These are phyloP conservation scores for Lojkania enalia DNA, from an alignment of 2,329 filamentous ascomycete genomes.

Conservation along the genomic window DNA sequence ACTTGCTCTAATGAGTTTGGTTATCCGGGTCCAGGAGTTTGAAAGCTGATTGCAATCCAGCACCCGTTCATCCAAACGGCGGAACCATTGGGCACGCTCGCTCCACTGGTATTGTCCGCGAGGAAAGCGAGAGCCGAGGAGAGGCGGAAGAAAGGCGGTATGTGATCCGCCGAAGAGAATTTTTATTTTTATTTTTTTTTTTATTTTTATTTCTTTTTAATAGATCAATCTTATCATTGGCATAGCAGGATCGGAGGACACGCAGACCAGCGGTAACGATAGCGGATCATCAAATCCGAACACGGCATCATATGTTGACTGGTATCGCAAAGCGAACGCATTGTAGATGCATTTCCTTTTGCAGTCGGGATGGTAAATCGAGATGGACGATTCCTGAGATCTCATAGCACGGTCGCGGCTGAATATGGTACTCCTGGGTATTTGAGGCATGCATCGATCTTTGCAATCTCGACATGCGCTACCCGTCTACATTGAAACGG, in stretches of 20 bases:
- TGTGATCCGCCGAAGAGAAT: constrained; percentile 32
- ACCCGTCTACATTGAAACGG: too few species aligned
- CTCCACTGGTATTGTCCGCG: constrained; percentile 84
- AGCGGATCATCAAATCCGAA: constrained; percentile 22
- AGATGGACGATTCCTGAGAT: too few species aligned
- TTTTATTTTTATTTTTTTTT: constrained; percentile 13
- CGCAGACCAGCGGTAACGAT: constrained; percentile 21
- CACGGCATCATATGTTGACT: constrained; percentile 32
- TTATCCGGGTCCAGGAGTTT: constrained; percentile 5
- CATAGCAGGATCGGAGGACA: constrained; percentile 21
- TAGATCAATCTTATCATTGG: constrained; percentile 26
- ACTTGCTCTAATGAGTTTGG: constrained; percentile 6
- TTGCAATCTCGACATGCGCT: too few species aligned
- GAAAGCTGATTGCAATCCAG: constrained; percentile 30
- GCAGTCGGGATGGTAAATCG: too few species aligned
- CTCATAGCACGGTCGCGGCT: too few species aligned
- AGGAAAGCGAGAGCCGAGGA: constrained; percentile 84
- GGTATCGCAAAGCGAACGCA: constrained; percentile 27
- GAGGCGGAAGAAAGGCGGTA: constrained; percentile 53
- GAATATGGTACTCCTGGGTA: too few species aligned
- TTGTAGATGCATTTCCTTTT: too few species aligned
- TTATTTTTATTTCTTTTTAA: constrained; percentile 10
- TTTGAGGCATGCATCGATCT: too few species aligned
- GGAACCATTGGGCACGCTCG: constrained; percentile 66
- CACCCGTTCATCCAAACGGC: constrained; percentile 57